phyloP scores from a whole-genome alignment of 2,329 filamentous ascomycete species.

The Teratosphaeria destructans region DNA sequence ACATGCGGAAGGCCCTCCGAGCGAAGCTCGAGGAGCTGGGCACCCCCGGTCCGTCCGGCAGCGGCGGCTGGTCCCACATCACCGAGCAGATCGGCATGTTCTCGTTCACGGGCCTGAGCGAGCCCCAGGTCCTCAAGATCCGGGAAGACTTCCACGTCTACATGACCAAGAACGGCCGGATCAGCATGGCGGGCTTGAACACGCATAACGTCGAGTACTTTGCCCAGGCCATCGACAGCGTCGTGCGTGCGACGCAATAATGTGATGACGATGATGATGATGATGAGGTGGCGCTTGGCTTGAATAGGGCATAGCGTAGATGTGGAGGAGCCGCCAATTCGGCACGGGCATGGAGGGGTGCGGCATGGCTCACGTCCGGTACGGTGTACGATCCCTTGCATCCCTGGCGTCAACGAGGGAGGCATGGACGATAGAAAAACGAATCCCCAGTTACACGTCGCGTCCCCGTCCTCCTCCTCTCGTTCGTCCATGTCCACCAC shows the following conservation, averaged over 20 bases:
- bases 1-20: slow-evolving; percentile 73
- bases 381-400: neutral
- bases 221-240: slow-evolving; percentile 76
- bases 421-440: neutral
- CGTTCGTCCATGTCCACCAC: too few species aligned
- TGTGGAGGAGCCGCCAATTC: neutral
- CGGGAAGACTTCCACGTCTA: slow-evolving; percentile 66
- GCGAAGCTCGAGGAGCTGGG: slow-evolving; percentile 70
- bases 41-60: slow-evolving; percentile 46
- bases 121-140: slow-evolving; percentile 62
- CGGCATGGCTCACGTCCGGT: neutral
- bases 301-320: neutral
- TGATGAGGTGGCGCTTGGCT: neutral
- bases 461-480: too few species aligned
- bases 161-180: slow-evolving; percentile 95
- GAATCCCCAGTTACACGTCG: neutral
- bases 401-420: neutral
- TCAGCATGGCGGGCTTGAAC: slow-evolving; percentile 97
- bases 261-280: neutral
- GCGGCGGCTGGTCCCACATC: slow-evolving; percentile 87
- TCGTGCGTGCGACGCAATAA: slow-evolving; percentile 49
- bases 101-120: slow-evolving; percentile 73
- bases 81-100: slow-evolving; percentile 99
- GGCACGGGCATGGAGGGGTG: neutral
- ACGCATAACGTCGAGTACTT: slow-evolving; percentile 87